Evolutionary conservation across 2,329 filamentous ascomycete species (phyloP).

Genomic region (Colletotrichum horii): DNA sequence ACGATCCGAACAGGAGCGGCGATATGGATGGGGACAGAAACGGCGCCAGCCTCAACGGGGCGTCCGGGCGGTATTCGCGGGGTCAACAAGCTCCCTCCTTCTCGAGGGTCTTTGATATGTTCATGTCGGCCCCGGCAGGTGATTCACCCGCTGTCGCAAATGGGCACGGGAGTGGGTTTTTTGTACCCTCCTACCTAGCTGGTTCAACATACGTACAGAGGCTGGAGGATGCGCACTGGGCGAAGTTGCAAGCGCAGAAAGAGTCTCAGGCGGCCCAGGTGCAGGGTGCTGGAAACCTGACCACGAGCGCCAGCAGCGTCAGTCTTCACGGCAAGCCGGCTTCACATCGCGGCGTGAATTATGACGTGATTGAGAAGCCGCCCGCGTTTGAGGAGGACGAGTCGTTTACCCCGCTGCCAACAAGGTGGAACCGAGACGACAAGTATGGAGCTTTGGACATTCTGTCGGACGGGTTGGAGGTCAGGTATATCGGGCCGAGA

Average conservation of each 20-base stretch:
- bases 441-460: slow-evolving; percentile 78
- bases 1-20: slow-evolving; percentile 22
- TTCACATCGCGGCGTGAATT: slow-evolving; percentile 77
- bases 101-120: slow-evolving; percentile 59
- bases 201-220: slow-evolving; percentile 79
- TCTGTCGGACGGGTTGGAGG: slow-evolving; percentile 73
- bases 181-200: slow-evolving; percentile 83
- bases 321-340: slow-evolving; percentile 60
- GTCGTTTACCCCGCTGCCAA: slow-evolving; percentile 71
- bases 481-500: slow-evolving; percentile 61
- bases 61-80: slow-evolving; percentile 23
- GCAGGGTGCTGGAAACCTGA: slow-evolving; percentile 52
- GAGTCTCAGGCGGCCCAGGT: slow-evolving; percentile 49
- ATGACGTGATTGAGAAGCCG: slow-evolving; percentile 82
- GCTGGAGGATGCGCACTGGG: slow-evolving; percentile 73
- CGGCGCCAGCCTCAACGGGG: slow-evolving; percentile 29
- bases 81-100: slow-evolving; percentile 45
- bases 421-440: slow-evolving; percentile 81
- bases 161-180: slow-evolving; percentile 58
- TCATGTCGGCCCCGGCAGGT: slow-evolving; percentile 37
- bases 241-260: slow-evolving; percentile 57
- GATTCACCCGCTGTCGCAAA: slow-evolving; percentile 24
- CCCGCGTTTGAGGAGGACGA: slow-evolving; percentile 65
- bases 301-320: slow-evolving; percentile 56
- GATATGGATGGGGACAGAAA: slow-evolving; percentile 39